Conservation (phyloP, 306 rosid species). For the Malus asiatica region DNA sequence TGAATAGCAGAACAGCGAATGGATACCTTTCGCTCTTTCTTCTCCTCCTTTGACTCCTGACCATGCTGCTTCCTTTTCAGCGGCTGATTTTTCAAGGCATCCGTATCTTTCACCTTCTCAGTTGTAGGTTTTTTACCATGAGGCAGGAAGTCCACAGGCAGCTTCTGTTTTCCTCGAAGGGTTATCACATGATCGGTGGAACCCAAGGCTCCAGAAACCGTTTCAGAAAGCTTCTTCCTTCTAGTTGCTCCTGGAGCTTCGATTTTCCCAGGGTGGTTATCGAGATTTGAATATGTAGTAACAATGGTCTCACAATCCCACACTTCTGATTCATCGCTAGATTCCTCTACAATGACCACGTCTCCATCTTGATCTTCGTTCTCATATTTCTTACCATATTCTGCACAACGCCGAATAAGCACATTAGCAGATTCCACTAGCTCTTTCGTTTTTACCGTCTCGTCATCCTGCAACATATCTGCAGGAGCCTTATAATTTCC, state of each 20-base stretch:
- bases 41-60: constrained; percentile 78
- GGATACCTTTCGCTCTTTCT: constrained; percentile 83
- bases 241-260: constrained; percentile 49
- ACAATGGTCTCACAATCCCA: constrained; percentile 94
- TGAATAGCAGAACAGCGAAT: background rate
- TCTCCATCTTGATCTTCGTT: constrained; percentile 45
- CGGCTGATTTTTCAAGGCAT: constrained; percentile 38
- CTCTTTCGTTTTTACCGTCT: constrained; percentile 26
- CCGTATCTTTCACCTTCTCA: constrained; percentile 39
- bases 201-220: constrained; percentile 46
- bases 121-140: constrained; percentile 33
- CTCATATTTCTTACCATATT: constrained; percentile 74
- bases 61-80: constrained; percentile 63
- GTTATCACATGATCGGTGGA: constrained; percentile 47
- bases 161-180: constrained; percentile 70
- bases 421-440: constrained; percentile 45
- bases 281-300: constrained; percentile 72
- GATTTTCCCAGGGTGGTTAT: constrained; percentile 84
- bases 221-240: constrained; percentile 69
- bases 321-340: constrained; percentile 81
- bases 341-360: constrained; percentile 49
- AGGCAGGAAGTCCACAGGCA: constrained; percentile 76
- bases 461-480: constrained; percentile 43
- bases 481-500: constrained; percentile 63
- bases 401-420: constrained; percentile 63